These are phyloP conservation scores for Hymenoscyphus scutula DNA, from an alignment of 2,329 filamentous ascomycete species.

Conservation along the genomic window DNA sequence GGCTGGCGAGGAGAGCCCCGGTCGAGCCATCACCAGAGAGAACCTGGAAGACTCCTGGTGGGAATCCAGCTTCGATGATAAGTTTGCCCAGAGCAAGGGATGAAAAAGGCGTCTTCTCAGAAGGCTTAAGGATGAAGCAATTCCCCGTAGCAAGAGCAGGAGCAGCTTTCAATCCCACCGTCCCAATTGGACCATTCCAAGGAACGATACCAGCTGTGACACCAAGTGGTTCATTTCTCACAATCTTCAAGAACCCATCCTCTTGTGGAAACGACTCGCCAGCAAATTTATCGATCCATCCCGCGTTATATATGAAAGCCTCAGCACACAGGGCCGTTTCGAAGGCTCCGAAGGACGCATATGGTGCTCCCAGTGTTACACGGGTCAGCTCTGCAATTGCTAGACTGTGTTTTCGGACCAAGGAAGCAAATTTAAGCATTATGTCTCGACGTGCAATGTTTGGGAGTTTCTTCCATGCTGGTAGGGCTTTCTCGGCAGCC, in stretches of 20 bases:
- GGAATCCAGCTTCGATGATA: constrained; percentile 32
- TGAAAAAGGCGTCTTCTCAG: constrained; percentile 59
- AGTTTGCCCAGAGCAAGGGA: constrained; percentile 46
- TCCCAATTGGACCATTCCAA: constrained; percentile 53
- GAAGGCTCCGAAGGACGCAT: constrained; percentile 44
- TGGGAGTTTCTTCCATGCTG: constrained; percentile 43
- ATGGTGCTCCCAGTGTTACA: constrained; percentile 47
- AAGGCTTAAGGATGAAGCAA: constrained; percentile 59
- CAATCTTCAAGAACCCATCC: constrained; percentile 45
- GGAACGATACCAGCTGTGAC: constrained; percentile 56
- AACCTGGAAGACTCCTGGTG: constrained; percentile 43
- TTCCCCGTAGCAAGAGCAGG: constrained; percentile 60
- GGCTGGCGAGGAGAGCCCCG: constrained; percentile 39
- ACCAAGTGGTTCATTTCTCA: constrained; percentile 41
- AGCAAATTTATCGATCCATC: constrained; percentile 41
- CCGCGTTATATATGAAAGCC: constrained; percentile 37
- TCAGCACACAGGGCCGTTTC: constrained; percentile 39
- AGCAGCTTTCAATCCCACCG: constrained; percentile 53
- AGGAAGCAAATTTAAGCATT: constrained; percentile 44
- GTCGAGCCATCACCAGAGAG: constrained; percentile 41
- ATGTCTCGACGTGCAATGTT: constrained; percentile 40
- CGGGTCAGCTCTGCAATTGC: constrained; percentile 42
- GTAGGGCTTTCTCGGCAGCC: constrained; percentile 45
- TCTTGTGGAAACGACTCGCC: constrained; percentile 43
- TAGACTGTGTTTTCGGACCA: constrained; percentile 41